A percentile compares a stretch with the other conserved stretches of the same genome.
phyloP scores from a whole-genome alignment of 2,329 filamentous ascomycete genomes.

The Whalleya microplaca region DNA sequence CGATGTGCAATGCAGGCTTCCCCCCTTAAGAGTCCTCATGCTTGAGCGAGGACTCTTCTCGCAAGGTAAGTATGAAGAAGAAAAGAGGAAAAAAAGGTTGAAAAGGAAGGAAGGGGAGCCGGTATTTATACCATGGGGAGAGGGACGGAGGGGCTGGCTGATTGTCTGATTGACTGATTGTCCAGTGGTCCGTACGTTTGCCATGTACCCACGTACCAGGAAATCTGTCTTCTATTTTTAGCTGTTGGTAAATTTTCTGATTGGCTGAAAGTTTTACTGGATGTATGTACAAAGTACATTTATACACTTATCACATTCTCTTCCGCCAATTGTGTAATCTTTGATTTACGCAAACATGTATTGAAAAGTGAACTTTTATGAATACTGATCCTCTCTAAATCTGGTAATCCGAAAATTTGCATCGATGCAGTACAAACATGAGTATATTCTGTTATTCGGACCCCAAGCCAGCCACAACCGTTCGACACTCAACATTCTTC shows the following conservation, averaged over 20 bases:
- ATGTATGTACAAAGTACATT: no score
- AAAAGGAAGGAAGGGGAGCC: slow-evolving; percentile 12
- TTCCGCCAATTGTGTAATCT: no score
- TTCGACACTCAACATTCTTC: no score
- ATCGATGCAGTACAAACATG: no score
- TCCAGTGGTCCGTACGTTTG: not conserved
- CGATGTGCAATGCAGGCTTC: slow-evolving; percentile 59
- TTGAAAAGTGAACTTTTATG: no score
- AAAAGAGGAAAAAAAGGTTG: slow-evolving; percentile 37
- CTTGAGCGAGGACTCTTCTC: slow-evolving; percentile 48
- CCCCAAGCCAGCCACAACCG: no score
- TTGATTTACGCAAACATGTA: no score
- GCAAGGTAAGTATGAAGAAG: slow-evolving; percentile 58
- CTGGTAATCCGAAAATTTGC: no score
- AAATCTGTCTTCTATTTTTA: not conserved
- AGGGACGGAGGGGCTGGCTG: slow-evolving; percentile 18
- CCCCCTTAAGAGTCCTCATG: slow-evolving; percentile 45
- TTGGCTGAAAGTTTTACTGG: not conserved
- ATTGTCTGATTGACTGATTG: slow-evolving; percentile 13
- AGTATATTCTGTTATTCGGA: no score
- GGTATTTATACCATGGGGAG: slow-evolving; percentile 25
- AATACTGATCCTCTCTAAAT: no score
- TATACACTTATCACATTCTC: no score
- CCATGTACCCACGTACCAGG: not conserved
- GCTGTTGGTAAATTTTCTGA: not conserved